Evolutionary conservation across 164 flowering plant genomes (phyloP).

Genomic region (Taxillus chinensis): DNA sequence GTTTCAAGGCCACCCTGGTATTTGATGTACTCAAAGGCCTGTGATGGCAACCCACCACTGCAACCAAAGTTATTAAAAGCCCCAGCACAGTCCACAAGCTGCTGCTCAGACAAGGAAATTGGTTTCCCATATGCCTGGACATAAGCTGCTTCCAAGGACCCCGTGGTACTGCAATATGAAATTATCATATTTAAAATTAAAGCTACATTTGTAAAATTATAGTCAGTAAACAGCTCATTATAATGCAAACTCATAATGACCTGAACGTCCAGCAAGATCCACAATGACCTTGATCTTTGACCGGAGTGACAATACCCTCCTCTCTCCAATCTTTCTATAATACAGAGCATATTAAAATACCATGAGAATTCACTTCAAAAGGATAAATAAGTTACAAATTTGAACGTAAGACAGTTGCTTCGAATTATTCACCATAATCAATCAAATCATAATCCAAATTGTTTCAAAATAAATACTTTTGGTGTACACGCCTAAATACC

Average conservation of each 20-base stretch:
- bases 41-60: slow-evolving; percentile 93
- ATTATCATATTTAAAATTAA: background rate
- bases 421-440: too few species aligned
- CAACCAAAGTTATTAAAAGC: slow-evolving; percentile 93
- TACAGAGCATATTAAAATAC: background rate
- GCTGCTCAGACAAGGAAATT: slow-evolving; percentile 92
- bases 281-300: slow-evolving; percentile 83
- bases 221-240: background rate
- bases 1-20: slow-evolving; percentile 94
- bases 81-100: slow-evolving; percentile 92
- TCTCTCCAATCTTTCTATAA: slow-evolving; percentile 89
- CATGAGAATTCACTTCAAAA: too few species aligned
- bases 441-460: too few species aligned
- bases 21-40: slow-evolving; percentile 93
- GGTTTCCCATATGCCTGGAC: slow-evolving; percentile 70
- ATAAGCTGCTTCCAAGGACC: slow-evolving; percentile 96
- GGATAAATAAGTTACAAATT: too few species aligned
- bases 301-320: slow-evolving; percentile 79
- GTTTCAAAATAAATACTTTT: too few species aligned
- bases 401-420: too few species aligned
- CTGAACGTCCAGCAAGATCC: slow-evolving; percentile 99
- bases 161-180: slow-evolving; percentile 68
- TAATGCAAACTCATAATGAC: slow-evolving; percentile 23
- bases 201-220: background rate
- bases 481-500: too few species aligned